Evolutionary conservation across 2,329 filamentous ascomycete genomes (phyloP), one percentile per base, ranked within the genome.

Genomic region (Monilinia aucupariae): DNA sequence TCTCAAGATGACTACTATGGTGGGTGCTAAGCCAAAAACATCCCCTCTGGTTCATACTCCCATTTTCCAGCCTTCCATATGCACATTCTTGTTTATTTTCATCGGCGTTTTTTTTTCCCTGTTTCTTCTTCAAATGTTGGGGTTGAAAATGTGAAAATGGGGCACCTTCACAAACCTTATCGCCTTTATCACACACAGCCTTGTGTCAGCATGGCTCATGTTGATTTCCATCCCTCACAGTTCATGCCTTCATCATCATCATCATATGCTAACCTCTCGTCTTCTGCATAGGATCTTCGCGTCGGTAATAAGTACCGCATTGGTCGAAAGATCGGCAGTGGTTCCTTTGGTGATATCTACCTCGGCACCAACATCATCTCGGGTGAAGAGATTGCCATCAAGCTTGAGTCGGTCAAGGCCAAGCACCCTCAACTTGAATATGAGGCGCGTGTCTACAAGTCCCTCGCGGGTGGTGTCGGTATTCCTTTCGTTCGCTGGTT

Each of bases 291-390:
- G 93, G 94, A 99, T 86, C 87, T 99, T 74, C 92, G 94, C 75
- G 94, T 99, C 79, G 94, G 94, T 79, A 97, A 97, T 79, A 97
- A 99, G 77, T 99, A 99, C 86, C 92, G 94, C 73, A 97, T 99
- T 78, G 94, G 94, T 77, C 91, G 94, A 74, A 99, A 99, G 85
- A 99, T 99, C 74, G 94, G 94, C 72, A 96, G 92, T 71, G 94
- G 94, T 71, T 92, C 88, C 74, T 99, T 99, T 77, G 94, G 94
- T 81, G 94, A 97, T 73, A 97, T 99, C 76, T 99, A 97, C 79
- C 87, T 97, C 61, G 94, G 94, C 73, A 99, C 94, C 77, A 97
- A 99, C 82, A 97, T 99, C 80, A 97, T 97, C 78, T 97, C 94
- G 5, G 94, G 94, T 67, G 94, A 99, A 78, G 94, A 99, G 79